Evolutionary conservation across 768 basidiomycete genomes (phyloP), one percentile per base, ranked within the genome.

Genomic region (Rhodotorula graminis): DNA sequence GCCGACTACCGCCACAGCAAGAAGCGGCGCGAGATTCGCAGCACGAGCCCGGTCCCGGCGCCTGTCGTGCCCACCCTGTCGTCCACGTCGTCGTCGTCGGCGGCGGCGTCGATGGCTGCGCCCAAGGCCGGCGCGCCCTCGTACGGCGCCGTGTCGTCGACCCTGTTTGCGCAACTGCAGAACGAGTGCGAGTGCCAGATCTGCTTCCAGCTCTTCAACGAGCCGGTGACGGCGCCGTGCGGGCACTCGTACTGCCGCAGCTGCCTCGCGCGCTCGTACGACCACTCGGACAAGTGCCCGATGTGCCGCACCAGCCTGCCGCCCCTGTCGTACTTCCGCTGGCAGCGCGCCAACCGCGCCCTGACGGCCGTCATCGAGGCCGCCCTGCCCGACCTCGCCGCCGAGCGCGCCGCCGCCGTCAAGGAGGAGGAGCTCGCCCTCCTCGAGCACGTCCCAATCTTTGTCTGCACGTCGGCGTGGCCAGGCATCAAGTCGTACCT

Each of bases 161-260:
- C 64, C n/a, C 82, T 84, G 65, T 76, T 80, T 58, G 79, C 81
- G 68, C 82, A 82, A 50, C 75, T 85, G 21, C 81, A 87, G 33
- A 77, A 85, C 19, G 89, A 93, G 76, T 84, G 95, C 66, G 88
- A 87, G 29, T 98, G 95, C 81, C 90, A 93, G 80, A 93, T 98
- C 47, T 98, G 95, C 82, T 90, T 90, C 79, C 85, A 85, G 79
- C 82, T 96, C 52, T 84, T 93, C 75, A 88, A 88, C 82, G 87
- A 91, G 74, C 93, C 95, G 11, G 84, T 93, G 63, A 97, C 95
- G 25, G 91, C 94, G 7, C 91, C 92, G 21, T 97, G 95, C 81
- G 94, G 97, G 81, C 95, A 98, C 82, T 93, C 93, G 0, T 98
- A 93, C 82, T 98, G 95, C 80, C 83, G 87, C 15, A 87, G 86